Percentiles rank a stretch among this genome's conserved stretches.
Conservation (phyloP, 768 basidiomycete species). For the Kwoniella sp. region DNA sequence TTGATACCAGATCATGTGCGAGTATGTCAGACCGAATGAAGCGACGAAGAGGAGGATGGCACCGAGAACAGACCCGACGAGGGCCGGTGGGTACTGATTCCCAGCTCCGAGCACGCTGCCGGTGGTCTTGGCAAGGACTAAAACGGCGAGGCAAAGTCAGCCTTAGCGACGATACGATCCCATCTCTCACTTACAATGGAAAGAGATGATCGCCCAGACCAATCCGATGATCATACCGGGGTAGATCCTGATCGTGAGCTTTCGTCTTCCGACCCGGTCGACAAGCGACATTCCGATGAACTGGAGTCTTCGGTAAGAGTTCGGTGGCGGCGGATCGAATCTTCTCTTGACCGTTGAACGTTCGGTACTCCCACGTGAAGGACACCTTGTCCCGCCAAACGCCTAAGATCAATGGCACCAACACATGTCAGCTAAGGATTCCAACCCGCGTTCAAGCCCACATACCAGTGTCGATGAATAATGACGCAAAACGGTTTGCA, state of each 20-base stretch:
- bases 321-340: slow-evolving; percentile 56
- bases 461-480: slow-evolving; percentile 35
- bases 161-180: too few relatives aligned
- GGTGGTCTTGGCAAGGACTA: too few relatives aligned
- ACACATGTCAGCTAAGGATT: background rate
- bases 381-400: slow-evolving; percentile 66
- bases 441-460: too few relatives aligned
- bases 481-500: slow-evolving; percentile 19
- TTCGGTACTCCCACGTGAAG: slow-evolving; percentile 67
- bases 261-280: slow-evolving; percentile 32
- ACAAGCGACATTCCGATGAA: slow-evolving; percentile 22
- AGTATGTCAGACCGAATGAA: slow-evolving; percentile 17
- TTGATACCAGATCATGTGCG: slow-evolving; percentile 27
- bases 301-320: slow-evolving; percentile 54
- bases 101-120: background rate
- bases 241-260: slow-evolving; percentile 7
- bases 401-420: slow-evolving; percentile 12
- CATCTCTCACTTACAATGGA: slow-evolving; percentile 11
- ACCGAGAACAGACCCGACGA: slow-evolving; percentile 18
- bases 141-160: too few relatives aligned
- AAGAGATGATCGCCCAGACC: slow-evolving; percentile 16
- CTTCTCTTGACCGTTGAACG: slow-evolving; percentile 59
- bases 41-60: slow-evolving; percentile 24
- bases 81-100: background rate
- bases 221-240: slow-evolving; percentile 31